phyloP scores from a whole-genome alignment of 176 grass and related monocot species.

The Carex littledalei region DNA sequence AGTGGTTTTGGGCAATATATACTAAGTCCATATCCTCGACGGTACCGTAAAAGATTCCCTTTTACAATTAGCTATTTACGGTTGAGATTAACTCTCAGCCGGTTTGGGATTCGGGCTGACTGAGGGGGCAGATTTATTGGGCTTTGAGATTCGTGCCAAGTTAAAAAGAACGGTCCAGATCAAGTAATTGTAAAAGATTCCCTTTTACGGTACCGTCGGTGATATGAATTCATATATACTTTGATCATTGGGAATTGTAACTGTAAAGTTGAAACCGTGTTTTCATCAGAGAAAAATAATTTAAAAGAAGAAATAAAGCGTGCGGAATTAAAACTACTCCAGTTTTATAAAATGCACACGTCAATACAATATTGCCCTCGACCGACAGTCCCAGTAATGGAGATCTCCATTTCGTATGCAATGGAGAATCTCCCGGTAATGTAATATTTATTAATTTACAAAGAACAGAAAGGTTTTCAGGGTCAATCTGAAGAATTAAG shows the following conservation, averaged over 20 bases:
- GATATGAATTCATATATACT: not conserved
- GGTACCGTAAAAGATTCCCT: too few species aligned
- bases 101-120: too few species aligned
- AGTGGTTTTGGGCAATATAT: not conserved
- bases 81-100: too few species aligned
- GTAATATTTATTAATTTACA: not conserved
- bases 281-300: conserved; percentile 6
- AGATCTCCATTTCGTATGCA: not conserved
- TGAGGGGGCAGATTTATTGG: too few species aligned
- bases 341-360: not conserved
- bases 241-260: not conserved
- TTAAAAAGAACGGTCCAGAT: too few species aligned
- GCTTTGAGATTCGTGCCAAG: too few species aligned
- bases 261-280: conserved; percentile 22
- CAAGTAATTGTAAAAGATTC: too few species aligned
- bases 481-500: conserved; percentile 4
- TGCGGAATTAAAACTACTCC: conserved; percentile 1
- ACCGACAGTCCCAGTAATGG: not conserved
- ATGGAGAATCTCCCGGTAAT: not conserved
- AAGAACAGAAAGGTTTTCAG: conserved; percentile 3
- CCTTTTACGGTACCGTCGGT: too few species aligned
- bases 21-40: too few species aligned
- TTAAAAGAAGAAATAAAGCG: not conserved
- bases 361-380: not conserved
- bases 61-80: too few species aligned